A percentile compares a stretch with the other conserved stretches of the same genome.
These are phyloP conservation scores for Vaccinium vitisidaea DNA, from an alignment of 148 eudicot species.

Conservation along the genomic window DNA sequence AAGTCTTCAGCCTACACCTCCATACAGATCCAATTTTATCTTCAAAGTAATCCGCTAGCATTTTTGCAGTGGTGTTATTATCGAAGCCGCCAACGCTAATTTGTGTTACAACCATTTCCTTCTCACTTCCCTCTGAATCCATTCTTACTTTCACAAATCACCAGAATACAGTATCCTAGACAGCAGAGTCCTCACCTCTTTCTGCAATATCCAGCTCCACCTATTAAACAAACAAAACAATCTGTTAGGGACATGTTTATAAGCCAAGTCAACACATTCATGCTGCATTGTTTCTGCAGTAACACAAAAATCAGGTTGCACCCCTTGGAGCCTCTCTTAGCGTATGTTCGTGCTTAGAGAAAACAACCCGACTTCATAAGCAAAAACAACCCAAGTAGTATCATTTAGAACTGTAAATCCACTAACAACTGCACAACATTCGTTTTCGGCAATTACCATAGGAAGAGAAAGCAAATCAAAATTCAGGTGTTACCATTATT, in stretches of 20 bases:
- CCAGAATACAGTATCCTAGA: neutral
- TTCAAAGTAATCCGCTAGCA: slow-evolving; percentile 60
- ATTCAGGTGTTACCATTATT: neutral
- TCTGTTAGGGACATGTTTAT: neutral
- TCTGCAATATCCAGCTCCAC: neutral
- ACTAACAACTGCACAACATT: neutral
- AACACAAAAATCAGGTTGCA: slow-evolving; percentile 1
- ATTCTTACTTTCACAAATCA: slow-evolving; percentile 30
- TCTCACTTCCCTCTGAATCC: slow-evolving; percentile 48
- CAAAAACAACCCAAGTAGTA: slow-evolving; percentile 14
- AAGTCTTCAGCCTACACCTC: slow-evolving; percentile 88
- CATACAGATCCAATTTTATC: slow-evolving; percentile 53
- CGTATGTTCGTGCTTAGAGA: neutral
- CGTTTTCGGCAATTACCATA: neutral
- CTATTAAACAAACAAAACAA: slow-evolving; percentile 19
- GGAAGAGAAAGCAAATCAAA: neutral
- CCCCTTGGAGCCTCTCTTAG: slow-evolving; percentile 17
- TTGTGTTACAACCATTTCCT: slow-evolving; percentile 57
- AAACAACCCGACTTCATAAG: neutral
- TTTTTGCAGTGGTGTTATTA: slow-evolving; percentile 48
- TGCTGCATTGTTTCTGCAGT: neutral
- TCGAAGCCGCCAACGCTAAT: slow-evolving; percentile 82
- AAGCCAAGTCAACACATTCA: neutral
- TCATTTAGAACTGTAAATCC: neutral
- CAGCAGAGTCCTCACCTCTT: neutral